Evolutionary conservation across 768 basidiomycete species (phyloP).

Genomic region (Glaciozyma martinii): DNA sequence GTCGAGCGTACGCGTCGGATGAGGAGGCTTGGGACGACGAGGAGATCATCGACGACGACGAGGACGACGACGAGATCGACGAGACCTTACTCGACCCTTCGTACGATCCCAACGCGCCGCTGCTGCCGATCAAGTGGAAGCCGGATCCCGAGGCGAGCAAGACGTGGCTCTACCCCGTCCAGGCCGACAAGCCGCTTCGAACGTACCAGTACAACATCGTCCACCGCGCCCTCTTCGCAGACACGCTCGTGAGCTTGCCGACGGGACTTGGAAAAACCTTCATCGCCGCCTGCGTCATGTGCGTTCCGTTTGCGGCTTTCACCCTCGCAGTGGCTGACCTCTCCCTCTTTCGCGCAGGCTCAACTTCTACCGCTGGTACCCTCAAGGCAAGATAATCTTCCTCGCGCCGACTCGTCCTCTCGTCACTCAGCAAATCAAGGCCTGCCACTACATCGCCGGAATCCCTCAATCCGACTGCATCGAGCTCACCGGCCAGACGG

Average conservation of each 20-base stretch:
- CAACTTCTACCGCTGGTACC: conserved; percentile 72
- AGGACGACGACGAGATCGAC: conserved; percentile 46
- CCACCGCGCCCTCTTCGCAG: conserved; percentile 72
- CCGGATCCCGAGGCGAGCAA: conserved; percentile 68
- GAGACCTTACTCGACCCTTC: conserved; percentile 33
- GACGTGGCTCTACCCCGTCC: conserved; percentile 81
- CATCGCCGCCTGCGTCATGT: conserved; percentile 91
- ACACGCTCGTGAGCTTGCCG: conserved; percentile 85
- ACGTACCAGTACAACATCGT: conserved; percentile 95
- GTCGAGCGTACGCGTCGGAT: conserved; percentile 34
- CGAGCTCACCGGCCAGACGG: conserved; percentile 74
- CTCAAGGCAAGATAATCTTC: conserved; percentile 83
- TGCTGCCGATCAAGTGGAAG: conserved; percentile 67
- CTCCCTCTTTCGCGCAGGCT: conserved; percentile 12
- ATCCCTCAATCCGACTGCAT: conserved; percentile 77
- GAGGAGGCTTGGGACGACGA: conserved; percentile 43
- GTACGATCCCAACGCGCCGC: conserved; percentile 71
- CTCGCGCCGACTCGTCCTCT: conserved; percentile 94
- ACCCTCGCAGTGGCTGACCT: neutral
- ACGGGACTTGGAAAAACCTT: conserved; percentile 98
- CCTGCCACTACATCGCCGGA: conserved; percentile 86
- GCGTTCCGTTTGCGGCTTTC: neutral
- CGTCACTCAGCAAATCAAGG: conserved; percentile 87
- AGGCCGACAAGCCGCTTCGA: conserved; percentile 63
- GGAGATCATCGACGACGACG: conserved; percentile 46